phyloP scores from a whole-genome alignment of 139 green algal genomes.

The Chlamydomonas schloesseri region DNA sequence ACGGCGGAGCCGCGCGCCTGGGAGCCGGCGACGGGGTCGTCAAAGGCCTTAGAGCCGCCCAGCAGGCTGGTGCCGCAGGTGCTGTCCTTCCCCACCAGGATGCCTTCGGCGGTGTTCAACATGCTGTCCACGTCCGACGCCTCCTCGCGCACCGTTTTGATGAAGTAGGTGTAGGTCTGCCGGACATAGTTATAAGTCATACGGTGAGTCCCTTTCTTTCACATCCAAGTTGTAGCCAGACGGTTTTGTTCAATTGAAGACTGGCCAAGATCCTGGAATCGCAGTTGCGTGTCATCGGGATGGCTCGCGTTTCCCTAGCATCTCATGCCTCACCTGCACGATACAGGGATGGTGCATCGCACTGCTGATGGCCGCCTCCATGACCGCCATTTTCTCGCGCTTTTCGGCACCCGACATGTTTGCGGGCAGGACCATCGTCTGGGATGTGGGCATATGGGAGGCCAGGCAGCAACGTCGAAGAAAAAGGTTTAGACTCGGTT shows the following conservation, averaged over 20 bases:
- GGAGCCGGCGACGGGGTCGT: neutral
- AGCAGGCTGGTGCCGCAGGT: no score
- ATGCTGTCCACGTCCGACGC: neutral
- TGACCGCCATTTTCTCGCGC: constrained; percentile 69
- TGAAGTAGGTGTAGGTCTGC: constrained; percentile 55
- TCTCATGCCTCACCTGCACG: constrained; percentile 52
- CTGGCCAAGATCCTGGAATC: no score
- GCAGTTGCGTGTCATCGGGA: no score
- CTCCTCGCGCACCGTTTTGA: constrained; percentile 47
- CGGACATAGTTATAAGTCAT: no score
- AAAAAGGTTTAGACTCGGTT: neutral
- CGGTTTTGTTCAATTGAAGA: no score
- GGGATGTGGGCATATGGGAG: neutral
- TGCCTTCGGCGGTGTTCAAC: neutral
- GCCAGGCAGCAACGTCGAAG: neutral
- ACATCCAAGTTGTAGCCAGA: no score
- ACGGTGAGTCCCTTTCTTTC: no score
- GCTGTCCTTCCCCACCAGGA: neutral
- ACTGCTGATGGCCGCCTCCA: constrained; percentile 60
- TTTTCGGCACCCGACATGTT: constrained; percentile 62
- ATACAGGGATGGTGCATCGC: constrained; percentile 58
- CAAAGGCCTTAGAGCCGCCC: neutral
- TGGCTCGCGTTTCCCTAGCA: no score
- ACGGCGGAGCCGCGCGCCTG: neutral
- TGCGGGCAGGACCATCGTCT: constrained; percentile 60